A percentile compares a stretch with the other conserved stretches of the same genome.
Conservation (phyloP, 139 green algal species). For the Limnomonas spitsbergensis region DNA sequence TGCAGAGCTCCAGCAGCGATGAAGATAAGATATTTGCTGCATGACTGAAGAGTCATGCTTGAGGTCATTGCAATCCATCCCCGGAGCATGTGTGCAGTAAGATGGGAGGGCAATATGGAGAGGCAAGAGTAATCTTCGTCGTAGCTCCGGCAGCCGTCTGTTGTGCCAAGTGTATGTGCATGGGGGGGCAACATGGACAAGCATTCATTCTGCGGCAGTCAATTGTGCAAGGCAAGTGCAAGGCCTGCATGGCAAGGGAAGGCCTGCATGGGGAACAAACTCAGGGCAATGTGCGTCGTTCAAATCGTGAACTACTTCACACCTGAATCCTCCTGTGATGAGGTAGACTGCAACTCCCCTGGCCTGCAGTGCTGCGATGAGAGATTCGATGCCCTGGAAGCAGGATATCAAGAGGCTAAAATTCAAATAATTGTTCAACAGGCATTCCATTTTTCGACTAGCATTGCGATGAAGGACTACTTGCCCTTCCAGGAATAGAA, state of each 20-base stretch:
- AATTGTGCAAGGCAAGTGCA: no score
- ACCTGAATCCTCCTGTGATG: conserved; percentile 65
- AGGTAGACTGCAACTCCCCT: conserved; percentile 69
- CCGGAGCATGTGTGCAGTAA: background rate
- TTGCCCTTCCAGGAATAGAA: background rate
- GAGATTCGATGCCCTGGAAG: conserved; percentile 48
- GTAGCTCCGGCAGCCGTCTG: no score
- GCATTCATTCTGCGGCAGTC: no score
- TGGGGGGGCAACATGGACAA: no score
- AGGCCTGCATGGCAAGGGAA: no score
- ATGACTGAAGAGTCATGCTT: background rate
- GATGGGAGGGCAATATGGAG: background rate
- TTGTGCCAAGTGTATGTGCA: no score
- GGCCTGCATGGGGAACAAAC: background rate
- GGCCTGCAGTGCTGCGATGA: conserved; percentile 57
- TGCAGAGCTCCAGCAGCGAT: no score
- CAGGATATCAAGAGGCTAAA: no score
- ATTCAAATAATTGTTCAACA: no score
- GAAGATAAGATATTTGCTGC: background rate
- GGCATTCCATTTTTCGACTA: no score
- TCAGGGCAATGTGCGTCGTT: background rate
- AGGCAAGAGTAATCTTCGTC: background rate
- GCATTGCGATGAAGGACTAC: no score
- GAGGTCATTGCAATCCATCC: background rate
- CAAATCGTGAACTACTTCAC: background rate